Evolutionary conservation across 176 grass and related monocot genomes (phyloP).

Genomic region (Tillandsia leiboldiana): DNA sequence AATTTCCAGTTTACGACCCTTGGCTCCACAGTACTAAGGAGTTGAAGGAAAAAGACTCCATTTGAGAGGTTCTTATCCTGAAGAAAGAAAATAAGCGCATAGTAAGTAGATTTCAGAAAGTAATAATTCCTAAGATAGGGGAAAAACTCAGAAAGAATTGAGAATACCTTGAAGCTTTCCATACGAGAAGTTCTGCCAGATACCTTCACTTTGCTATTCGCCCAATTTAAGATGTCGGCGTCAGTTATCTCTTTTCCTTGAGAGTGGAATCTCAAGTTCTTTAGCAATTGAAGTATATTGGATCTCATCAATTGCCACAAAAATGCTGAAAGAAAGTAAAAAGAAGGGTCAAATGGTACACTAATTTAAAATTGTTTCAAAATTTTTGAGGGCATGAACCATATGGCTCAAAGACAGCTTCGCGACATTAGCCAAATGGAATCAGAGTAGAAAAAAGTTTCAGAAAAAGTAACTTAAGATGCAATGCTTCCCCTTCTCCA

Average conservation of each 20-base stretch:
- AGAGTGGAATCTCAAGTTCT: conserved; percentile 82
- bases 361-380: neutral
- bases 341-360: neutral
- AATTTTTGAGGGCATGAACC: neutral
- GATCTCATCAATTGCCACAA: conserved; percentile 96
- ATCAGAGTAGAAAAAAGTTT: no score
- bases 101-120: conserved; percentile 3
- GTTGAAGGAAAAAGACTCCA: conserved; percentile 87
- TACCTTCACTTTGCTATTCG: conserved; percentile 79
- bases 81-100: conserved; percentile 9
- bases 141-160: neutral
- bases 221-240: conserved; percentile 80
- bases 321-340: conserved; percentile 43
- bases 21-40: conserved; percentile 83
- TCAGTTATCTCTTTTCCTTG: conserved; percentile 88
- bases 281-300: conserved; percentile 86
- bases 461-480: no score
- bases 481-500: no score
- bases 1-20: conserved; percentile 93
- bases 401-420: neutral
- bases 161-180: conserved; percentile 84
- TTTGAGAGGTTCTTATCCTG: conserved; percentile 86
- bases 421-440: no score
- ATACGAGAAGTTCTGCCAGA: conserved; percentile 74
- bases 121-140: conserved; percentile 2